These are phyloP conservation scores for Dothideomycetidae sp. DNA, from an alignment of 2,329 filamentous ascomycete species.

Conservation along the genomic window DNA sequence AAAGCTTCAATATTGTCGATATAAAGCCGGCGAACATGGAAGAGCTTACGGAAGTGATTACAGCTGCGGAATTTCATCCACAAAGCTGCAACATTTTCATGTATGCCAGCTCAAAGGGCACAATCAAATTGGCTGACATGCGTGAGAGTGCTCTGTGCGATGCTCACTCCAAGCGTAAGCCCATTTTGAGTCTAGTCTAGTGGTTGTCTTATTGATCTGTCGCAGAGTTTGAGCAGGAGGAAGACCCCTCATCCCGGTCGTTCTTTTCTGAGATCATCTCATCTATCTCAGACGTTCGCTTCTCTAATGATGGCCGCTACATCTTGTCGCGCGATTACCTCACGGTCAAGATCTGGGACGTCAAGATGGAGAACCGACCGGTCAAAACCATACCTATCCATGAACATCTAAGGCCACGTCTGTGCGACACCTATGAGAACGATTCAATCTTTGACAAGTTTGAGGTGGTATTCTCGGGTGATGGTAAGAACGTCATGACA, in stretches of 20 bases:
- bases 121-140: constrained; percentile 98
- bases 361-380: constrained; percentile 96
- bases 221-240: constrained; percentile 94
- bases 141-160: constrained; percentile 91
- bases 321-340: constrained; percentile 96
- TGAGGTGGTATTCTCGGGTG: constrained; percentile 95
- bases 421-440: constrained; percentile 98
- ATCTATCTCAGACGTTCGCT: constrained; percentile 95
- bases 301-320: constrained; percentile 90
- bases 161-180: constrained; percentile 83
- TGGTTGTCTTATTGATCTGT: too few species aligned
- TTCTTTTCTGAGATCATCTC: constrained; percentile 99
- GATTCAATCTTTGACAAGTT: constrained; percentile 99
- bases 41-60: constrained; percentile 96
- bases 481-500: constrained; percentile 98
- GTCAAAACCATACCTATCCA: constrained; percentile 98
- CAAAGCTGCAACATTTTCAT: constrained; percentile 99
- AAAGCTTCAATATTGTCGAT: constrained; percentile 99
- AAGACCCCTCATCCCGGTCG: constrained; percentile 88
- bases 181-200: too few species aligned
- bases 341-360: constrained; percentile 99
- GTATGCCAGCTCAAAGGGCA: constrained; percentile 98
- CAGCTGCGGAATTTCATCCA: constrained; percentile 93
- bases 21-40: constrained; percentile 99
- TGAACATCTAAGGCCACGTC: constrained; percentile 80